These are phyloP conservation scores for Williopsis jadinii DNA, from an alignment of 1,139 yeast species.

Conservation along the genomic window DNA sequence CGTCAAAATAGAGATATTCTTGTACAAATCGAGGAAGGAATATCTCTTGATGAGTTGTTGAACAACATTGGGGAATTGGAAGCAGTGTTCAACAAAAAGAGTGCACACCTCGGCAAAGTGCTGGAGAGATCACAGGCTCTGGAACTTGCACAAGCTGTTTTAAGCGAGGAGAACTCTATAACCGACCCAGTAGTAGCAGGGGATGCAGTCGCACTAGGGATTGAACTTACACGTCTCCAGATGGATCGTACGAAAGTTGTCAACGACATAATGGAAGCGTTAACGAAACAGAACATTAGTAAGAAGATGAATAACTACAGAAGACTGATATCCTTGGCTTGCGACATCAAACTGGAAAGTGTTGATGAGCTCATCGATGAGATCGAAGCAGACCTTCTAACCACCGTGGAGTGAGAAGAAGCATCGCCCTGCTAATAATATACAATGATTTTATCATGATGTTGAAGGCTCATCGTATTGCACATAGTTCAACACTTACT, in stretches of 20 bases:
- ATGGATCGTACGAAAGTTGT: conserved; percentile 41
- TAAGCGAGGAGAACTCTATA: conserved; percentile 42
- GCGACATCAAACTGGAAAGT: conserved; percentile 73
- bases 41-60: conserved; percentile 22
- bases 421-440: no score
- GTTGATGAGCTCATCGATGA: conserved; percentile 68
- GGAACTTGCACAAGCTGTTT: conserved; percentile 49
- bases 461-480: no score
- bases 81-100: conserved; percentile 22
- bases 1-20: conserved; percentile 14
- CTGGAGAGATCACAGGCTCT: conserved; percentile 57
- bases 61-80: conserved; percentile 25
- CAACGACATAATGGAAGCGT: conserved; percentile 30
- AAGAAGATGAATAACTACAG: conserved; percentile 73
- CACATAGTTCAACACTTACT: no score
- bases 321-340: conserved; percentile 65
- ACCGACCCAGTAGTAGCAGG: conserved; percentile 6
- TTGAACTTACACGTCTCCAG: conserved; percentile 48
- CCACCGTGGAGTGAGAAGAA: conserved; percentile 10
- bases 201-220: conserved; percentile 25
- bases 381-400: conserved; percentile 33
- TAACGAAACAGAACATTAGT: conserved; percentile 27
- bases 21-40: conserved; percentile 15
- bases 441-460: no score
- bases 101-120: conserved; percentile 31